Evolutionary conservation across 768 basidiomycete genomes (phyloP), one percentile per base, ranked within the genome.

Genomic region (Roridomyces roridus): DNA sequence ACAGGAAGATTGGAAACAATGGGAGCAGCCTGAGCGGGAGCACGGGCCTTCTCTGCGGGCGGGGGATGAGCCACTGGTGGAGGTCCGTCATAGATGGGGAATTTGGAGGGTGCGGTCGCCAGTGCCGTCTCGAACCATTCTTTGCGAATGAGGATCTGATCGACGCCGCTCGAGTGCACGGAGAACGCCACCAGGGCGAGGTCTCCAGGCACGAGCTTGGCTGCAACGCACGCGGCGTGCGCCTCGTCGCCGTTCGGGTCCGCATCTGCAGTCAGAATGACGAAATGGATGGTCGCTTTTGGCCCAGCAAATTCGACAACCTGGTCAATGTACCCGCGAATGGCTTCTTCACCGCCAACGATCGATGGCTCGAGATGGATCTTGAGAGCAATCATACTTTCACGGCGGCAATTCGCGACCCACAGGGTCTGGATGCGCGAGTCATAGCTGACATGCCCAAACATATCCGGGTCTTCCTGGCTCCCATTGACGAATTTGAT

Each of bases 101-200:
- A 85, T 67, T 90, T 92, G 61, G 85, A 78, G 10, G 73, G 70
- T 6, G 86, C 77, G 17, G 77, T 71, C 7, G 74, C 66, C 31
- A 91, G 72, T 0, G 91, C 91, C n/a, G 76, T 66, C 60, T 92
- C 89, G 63, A 84, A 92, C 89, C 91, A 92, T 67, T 94, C 92
- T 70, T 85, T 90, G 61, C 89, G 85, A 63, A 94, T 88, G 48
- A 94, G 82, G 25, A 94, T 85, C 67, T 94, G 92, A 67, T 94
- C 92, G 14, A 94, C 92, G 34, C 92, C 92, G n/a, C 83, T 85
- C 17, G 89, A 87, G 68, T 94, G 92, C n/a, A 94, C 91, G 3
- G 89, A 91, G 74, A 93, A 94, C 26, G 90, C 91, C 6, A 92
- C 89, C 46, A 94, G 78, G 23, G 91, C 90, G 34, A 93, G 76